These are phyloP conservation scores for Cardamine resedifolia DNA, from an alignment of 345 rosid species.

Conservation along the genomic window DNA sequence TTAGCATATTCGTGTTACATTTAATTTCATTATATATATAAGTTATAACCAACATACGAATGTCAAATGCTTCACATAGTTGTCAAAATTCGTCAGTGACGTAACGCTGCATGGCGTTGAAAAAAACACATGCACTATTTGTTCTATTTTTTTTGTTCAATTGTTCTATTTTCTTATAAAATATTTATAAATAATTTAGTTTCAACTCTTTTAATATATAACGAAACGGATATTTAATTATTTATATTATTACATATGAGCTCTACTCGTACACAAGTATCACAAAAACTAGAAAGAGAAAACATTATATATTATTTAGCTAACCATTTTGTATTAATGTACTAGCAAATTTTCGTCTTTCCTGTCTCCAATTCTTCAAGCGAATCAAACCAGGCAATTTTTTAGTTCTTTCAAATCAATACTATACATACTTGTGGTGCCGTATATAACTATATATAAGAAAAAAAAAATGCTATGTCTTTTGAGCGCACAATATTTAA, in stretches of 20 bases:
- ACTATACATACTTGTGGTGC: neutral
- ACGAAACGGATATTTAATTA: neutral
- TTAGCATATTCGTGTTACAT: conserved; percentile 9
- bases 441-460: conserved; percentile 23
- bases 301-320: neutral
- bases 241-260: neutral
- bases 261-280: neutral
- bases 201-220: neutral
- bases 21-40: conserved; percentile 10
- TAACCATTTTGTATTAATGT: neutral
- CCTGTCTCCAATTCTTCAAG: conserved; percentile 36
- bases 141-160: neutral
- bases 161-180: neutral
- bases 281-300: neutral
- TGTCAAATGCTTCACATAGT: conserved; percentile 38
- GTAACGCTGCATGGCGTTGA: conserved; percentile 39
- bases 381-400: conserved; percentile 21
- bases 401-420: neutral
- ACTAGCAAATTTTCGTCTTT: conserved; percentile 22
- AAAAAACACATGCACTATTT: conserved; percentile 11
- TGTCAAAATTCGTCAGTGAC: conserved; percentile 30
- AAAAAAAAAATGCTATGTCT: neutral
- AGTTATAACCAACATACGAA: conserved; percentile 4
- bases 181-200: neutral
- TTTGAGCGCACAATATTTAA: neutral